Base-by-base conservation (phyloP, 352 stramenopile species). In the Globisporangium acanthophoron region DNA sequence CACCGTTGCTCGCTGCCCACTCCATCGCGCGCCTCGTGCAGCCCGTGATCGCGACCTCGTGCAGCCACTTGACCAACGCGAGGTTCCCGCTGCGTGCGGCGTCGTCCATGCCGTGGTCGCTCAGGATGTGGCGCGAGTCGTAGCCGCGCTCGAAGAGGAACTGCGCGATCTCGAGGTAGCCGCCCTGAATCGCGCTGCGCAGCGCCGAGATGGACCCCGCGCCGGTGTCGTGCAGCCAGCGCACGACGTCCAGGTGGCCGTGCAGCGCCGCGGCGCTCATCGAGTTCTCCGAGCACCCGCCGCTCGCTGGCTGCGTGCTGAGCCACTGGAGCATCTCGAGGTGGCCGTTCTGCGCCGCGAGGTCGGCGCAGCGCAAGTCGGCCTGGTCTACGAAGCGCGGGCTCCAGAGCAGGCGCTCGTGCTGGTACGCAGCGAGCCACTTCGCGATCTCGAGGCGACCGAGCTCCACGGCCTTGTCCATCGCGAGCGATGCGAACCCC, bases 81-180 rank as follows among this genome's bases (percentile, higher is more conserved):
- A 63, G 31, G 49, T 60, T 49, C 16, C 57, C 51, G 33, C 49
- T 63, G 20, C 33, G 35, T 5, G 27, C 48, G 20, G 57, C 57
- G 8, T 44, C 37, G 21, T 62, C 45, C 20, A 65, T 48, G 15
- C 47, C 53, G 20, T 56, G 20, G 31, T 61, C 27, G 24, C 52
- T 27, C 8, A 41, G 20, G 43, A 60, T 15, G 51, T 56, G 51
- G 20, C 33, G 20, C 51, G 51, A 31, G 51, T 56, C 59, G 24
- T 44, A 31, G 39, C 59, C 37, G 29, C 62, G 43, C 27, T 61
- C 58, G 12, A 59, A 56, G 31, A 64, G 51, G 33, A 46, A 64
- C 50, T 54, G 24, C 4, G 24, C 52, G 27, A 64, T 43, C 44
- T 61, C 52, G 21, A 64, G 29, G 29, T 64, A 31, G 7, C 56